A percentile compares a stretch with the other conserved stretches of the same genome.
Conservation (phyloP, 805 yeast species). For the Clavispora carvajalis region DNA sequence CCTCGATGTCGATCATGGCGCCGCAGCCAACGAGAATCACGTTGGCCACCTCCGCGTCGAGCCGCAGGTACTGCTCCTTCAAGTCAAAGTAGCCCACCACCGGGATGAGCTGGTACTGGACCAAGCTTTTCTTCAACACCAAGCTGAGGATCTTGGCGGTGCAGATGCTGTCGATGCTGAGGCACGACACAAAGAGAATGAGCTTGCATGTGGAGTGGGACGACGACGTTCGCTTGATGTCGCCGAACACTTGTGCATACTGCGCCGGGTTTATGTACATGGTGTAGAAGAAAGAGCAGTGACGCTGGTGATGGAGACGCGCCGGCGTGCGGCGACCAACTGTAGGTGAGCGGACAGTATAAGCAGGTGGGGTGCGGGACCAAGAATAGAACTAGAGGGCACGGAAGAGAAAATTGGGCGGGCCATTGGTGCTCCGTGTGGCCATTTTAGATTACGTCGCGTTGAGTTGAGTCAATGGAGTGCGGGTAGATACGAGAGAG, state of each 20-base stretch:
- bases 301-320: neutral
- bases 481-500: too few relatives aligned
- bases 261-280: slow-evolving; percentile 77
- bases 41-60: slow-evolving; percentile 73
- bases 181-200: slow-evolving; percentile 82
- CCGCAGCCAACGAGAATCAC: slow-evolving; percentile 89
- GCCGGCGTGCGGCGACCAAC: slow-evolving; percentile 1
- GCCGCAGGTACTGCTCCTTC: slow-evolving; percentile 50
- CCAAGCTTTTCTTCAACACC: slow-evolving; percentile 70
- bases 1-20: slow-evolving; percentile 79
- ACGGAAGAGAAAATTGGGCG: too few relatives aligned
- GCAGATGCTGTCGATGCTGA: slow-evolving; percentile 88
- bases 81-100: slow-evolving; percentile 88
- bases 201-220: slow-evolving; percentile 91
- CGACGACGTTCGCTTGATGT: slow-evolving; percentile 63
- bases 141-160: slow-evolving; percentile 72
- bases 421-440: too few relatives aligned
- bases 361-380: too few relatives aligned
- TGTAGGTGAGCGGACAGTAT: too few relatives aligned
- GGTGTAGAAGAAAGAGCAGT: slow-evolving; percentile 1
- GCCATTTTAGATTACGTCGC: too few relatives aligned
- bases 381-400: too few relatives aligned
- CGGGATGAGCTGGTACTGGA: slow-evolving; percentile 86
- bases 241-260: slow-evolving; percentile 62
- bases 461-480: too few relatives aligned